These are phyloP conservation scores for Chytriomyces confervae DNA, from an alignment of 192 early-diverging fungal genomes.

Conservation along the genomic window DNA sequence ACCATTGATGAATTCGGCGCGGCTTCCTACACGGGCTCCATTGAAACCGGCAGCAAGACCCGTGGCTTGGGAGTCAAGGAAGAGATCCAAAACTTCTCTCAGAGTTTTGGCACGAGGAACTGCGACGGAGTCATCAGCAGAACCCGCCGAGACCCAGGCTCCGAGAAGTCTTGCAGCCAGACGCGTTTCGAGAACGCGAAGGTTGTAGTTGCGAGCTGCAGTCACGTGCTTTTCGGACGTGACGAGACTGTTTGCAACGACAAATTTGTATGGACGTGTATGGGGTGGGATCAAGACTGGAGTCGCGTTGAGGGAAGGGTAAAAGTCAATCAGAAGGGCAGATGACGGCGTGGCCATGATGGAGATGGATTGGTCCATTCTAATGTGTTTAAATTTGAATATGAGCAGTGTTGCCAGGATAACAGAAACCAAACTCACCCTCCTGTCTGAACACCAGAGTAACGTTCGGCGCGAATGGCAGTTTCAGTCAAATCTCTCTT, in stretches of 20 bases:
- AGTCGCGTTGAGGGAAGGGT: constrained; percentile 70
- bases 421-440: constrained; percentile 22
- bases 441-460: constrained; percentile 74
- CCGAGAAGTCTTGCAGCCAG: constrained; percentile 69
- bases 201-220: constrained; percentile 88
- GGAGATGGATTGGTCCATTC: constrained; percentile 93
- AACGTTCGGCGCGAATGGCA: constrained; percentile 82
- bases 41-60: not conserved
- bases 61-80: not conserved
- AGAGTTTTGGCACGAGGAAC: constrained; percentile 29
- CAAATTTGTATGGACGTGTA: constrained; percentile 67
- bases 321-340: constrained; percentile 81
- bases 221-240: constrained; percentile 86
- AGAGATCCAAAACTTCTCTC: constrained; percentile 46
- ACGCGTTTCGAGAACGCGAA: constrained; percentile 90
- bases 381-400: constrained; percentile 45
- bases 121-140: not conserved
- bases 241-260: constrained; percentile 89
- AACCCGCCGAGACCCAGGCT: constrained; percentile 14
- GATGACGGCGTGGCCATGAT: constrained; percentile 74
- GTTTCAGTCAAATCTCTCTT: constrained; percentile 68
- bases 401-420: not conserved
- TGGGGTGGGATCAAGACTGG: constrained; percentile 66
- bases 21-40: not conserved
- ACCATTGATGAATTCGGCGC: not conserved